Evolutionary conservation across 1,284 basidiomycete species (phyloP).

Genomic region (Xanthoconium separans): DNA sequence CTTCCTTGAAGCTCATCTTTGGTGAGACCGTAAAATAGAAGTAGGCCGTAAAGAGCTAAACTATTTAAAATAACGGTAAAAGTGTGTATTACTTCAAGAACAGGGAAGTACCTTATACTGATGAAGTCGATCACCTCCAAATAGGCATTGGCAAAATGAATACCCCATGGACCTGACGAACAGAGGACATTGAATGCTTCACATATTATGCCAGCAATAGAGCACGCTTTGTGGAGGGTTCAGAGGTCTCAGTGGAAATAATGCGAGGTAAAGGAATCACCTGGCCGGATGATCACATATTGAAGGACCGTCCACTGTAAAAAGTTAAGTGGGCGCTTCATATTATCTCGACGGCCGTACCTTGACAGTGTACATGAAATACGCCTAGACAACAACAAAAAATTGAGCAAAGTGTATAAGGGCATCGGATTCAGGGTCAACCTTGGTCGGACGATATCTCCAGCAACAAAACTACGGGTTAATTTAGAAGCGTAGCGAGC

Average conservation of each 20-base stretch:
- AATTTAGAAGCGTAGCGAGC: background rate
- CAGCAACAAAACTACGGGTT: conserved; percentile 62
- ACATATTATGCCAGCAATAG: conserved; percentile 76
- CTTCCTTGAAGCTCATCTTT: conserved; percentile 73
- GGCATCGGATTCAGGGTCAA: conserved; percentile 19
- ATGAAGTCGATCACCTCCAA: conserved; percentile 70
- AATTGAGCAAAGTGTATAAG: background rate
- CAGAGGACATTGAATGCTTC: conserved; percentile 69
- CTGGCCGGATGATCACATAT: conserved; percentile 78
- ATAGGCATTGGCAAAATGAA: conserved; percentile 70
- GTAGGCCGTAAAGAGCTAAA: conserved; percentile 74
- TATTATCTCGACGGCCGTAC: conserved; percentile 36
- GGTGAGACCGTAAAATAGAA: conserved; percentile 81
- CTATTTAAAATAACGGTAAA: conserved; percentile 35
- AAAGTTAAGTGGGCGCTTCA: background rate
- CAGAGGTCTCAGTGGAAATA: conserved; percentile 30
- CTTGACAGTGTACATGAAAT: conserved; percentile 88
- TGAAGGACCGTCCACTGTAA: conserved; percentile 76
- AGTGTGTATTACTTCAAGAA: background rate
- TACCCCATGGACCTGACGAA: conserved; percentile 54
- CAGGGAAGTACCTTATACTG: conserved; percentile 63
- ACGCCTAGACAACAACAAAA: conserved; percentile 45
- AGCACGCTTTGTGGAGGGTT: conserved; percentile 31
- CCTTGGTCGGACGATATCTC: conserved; percentile 81
- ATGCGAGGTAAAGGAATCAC: conserved; percentile 34